Evolutionary conservation across 2,329 filamentous ascomycete genomes (phyloP).

Genomic region (Leptographium flavum): DNA sequence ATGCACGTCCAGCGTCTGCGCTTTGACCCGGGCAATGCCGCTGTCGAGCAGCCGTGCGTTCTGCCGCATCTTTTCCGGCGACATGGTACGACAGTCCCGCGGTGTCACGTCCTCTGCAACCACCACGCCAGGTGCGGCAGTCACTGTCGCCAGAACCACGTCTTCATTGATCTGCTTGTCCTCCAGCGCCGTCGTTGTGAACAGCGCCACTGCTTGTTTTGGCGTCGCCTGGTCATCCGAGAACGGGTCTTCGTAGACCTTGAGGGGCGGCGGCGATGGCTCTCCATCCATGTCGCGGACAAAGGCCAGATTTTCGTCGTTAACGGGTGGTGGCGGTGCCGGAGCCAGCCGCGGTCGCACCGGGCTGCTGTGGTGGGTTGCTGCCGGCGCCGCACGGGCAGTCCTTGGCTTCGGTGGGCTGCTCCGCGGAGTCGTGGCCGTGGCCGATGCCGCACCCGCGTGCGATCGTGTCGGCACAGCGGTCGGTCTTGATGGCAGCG

Average conservation of each 20-base stretch:
- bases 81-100: slow-evolving; percentile 10
- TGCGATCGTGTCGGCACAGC: background rate
- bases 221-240: slow-evolving; percentile 32
- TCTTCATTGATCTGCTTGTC: slow-evolving; percentile 48
- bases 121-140: background rate
- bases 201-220: slow-evolving; percentile 29
- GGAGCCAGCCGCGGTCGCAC: background rate
- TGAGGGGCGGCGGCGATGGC: slow-evolving; percentile 25
- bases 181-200: slow-evolving; percentile 35
- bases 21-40: slow-evolving; percentile 58
- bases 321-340: slow-evolving; percentile 12
- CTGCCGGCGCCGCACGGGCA: background rate
- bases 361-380: background rate
- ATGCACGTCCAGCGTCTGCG: slow-evolving; percentile 62
- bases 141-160: slow-evolving; percentile 13
- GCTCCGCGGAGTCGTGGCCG: background rate
- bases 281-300: slow-evolving; percentile 4
- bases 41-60: slow-evolving; percentile 53
- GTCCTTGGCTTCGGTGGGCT: slow-evolving; percentile 20
- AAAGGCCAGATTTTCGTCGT: slow-evolving; percentile 31
- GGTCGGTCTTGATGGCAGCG: slow-evolving; percentile 9
- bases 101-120: slow-evolving; percentile 9
- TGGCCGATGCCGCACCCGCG: background rate
- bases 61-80: slow-evolving; percentile 41
- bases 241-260: slow-evolving; percentile 51